Evolutionary conservation across 1,284 basidiomycete genomes (phyloP).

Genomic region (Malassezia equina): DNA sequence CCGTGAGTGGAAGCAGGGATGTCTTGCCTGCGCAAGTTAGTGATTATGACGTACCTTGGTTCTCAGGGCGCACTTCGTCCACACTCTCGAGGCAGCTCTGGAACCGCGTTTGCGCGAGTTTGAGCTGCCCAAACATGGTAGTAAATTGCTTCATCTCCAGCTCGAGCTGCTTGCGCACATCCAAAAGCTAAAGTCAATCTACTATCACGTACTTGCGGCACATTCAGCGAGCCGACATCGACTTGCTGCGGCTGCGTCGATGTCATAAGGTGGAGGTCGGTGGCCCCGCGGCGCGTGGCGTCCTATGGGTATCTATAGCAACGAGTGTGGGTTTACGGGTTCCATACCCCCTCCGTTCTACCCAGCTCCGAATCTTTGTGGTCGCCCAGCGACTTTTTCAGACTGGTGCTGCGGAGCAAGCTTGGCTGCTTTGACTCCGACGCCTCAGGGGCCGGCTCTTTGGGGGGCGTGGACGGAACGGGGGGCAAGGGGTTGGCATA

Average conservation of each 20-base stretch:
- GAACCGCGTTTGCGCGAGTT: constrained; percentile 86
- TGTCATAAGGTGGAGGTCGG: constrained; percentile 8
- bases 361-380: not conserved
- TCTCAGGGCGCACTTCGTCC: constrained; percentile 63
- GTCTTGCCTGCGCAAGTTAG: constrained; percentile 59
- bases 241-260: constrained; percentile 30
- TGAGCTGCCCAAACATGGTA: constrained; percentile 81
- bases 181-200: constrained; percentile 24
- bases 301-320: not conserved
- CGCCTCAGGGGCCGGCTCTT: not conserved
- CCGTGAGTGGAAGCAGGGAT: constrained; percentile 81
- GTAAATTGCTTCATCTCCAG: constrained; percentile 88
- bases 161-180: constrained; percentile 42
- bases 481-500: constrained; percentile 1
- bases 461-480: not conserved
- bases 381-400: not conserved
- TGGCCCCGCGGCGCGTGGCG: not conserved
- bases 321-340: not conserved
- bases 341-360: not conserved
- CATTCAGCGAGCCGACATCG: constrained; percentile 29
- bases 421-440: not conserved
- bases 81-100: constrained; percentile 74
- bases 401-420: not conserved
- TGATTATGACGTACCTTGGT: constrained; percentile 52
- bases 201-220: constrained; percentile 23